Conservation (phyloP, 1,284 basidiomycete species). For the Heliocybe sulcata region DNA sequence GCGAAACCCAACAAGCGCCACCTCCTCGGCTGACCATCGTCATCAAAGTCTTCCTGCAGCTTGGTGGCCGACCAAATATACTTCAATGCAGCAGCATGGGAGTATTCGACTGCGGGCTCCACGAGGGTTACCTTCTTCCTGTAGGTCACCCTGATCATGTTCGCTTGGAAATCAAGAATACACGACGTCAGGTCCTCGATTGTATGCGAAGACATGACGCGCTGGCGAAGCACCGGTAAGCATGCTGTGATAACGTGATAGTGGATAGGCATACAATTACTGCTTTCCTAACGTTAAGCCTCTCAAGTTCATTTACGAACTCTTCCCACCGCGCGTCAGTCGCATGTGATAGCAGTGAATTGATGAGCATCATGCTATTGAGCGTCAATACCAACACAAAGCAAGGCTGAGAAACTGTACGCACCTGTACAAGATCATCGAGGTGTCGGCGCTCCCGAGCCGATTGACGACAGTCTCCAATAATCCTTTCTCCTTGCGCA, state of each 20-base stretch:
- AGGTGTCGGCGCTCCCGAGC: conserved; percentile 76
- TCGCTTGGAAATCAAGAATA: conserved; percentile 89
- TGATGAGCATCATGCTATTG: conserved; percentile 81
- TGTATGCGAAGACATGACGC: conserved; percentile 81
- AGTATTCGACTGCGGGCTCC: conserved; percentile 55
- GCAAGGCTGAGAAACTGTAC: conserved; percentile 14
- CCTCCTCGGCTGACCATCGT: conserved; percentile 43
- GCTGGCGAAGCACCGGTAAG: conserved; percentile 34
- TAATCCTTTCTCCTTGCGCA: conserved; percentile 58
- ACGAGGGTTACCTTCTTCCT: conserved; percentile 76
- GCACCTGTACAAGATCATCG: conserved; percentile 79
- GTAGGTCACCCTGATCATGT: conserved; percentile 77
- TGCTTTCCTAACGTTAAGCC: conserved; percentile 75
- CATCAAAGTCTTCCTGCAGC: conserved; percentile 44
- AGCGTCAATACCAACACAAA: conserved; percentile 10
- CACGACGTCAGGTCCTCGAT: conserved; percentile 82
- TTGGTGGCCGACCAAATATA: conserved; percentile 69
- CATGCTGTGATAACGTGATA: conserved; percentile 18
- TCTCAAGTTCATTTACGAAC: conserved; percentile 73
- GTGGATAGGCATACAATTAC: conserved; percentile 54
- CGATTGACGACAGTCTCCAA: conserved; percentile 75
- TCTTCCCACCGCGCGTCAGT: conserved; percentile 73
- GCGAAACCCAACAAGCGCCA: conserved; percentile 81
- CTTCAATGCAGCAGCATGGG: conserved; percentile 57
- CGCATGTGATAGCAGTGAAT: conserved; percentile 76